These are phyloP conservation scores for Spongispora temasekensis DNA, from an alignment of 1,284 basidiomycete genomes.

Conservation along the genomic window DNA sequence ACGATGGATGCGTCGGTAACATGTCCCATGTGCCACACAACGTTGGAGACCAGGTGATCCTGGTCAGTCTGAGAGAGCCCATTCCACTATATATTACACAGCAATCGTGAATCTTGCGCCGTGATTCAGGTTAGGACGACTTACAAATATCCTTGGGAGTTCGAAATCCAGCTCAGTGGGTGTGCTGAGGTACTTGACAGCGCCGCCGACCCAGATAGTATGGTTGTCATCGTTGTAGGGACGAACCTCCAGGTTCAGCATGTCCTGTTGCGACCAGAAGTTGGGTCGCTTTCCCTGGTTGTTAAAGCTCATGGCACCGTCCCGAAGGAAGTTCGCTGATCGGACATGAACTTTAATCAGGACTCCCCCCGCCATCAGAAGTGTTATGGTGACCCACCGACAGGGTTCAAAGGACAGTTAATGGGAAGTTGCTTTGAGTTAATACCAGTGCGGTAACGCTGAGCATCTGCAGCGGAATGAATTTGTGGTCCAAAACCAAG, in stretches of 20 bases:
- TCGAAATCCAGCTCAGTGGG: conserved; percentile 27
- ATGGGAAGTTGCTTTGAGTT: conserved; percentile 24
- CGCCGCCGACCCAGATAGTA: conserved; percentile 27
- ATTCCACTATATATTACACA: conserved; percentile 17
- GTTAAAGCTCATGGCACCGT: conserved; percentile 21
- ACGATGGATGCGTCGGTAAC: conserved; percentile 12
- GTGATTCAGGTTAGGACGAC: neutral
- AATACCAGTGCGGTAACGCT: conserved; percentile 21
- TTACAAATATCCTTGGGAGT: conserved; percentile 25
- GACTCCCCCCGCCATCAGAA: neutral
- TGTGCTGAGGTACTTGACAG: conserved; percentile 22
- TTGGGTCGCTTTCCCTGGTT: conserved; percentile 25
- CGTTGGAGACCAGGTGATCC: conserved; percentile 19
- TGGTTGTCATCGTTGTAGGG: conserved; percentile 29
- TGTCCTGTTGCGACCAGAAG: conserved; percentile 25
- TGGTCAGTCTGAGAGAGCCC: conserved; percentile 19
- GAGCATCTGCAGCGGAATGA: conserved; percentile 16
- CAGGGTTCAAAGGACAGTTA: conserved; percentile 22
- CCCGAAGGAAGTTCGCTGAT: conserved; percentile 23
- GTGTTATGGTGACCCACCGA: conserved; percentile 11
- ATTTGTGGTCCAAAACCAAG: neutral
- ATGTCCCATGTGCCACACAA: conserved; percentile 20
- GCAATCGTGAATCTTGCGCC: neutral
- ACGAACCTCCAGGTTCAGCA: conserved; percentile 11
- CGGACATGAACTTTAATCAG: neutral